These are phyloP conservation scores for Zopfia rhizophila DNA, from an alignment of 2,329 filamentous ascomycete genomes.

Conservation along the genomic window DNA sequence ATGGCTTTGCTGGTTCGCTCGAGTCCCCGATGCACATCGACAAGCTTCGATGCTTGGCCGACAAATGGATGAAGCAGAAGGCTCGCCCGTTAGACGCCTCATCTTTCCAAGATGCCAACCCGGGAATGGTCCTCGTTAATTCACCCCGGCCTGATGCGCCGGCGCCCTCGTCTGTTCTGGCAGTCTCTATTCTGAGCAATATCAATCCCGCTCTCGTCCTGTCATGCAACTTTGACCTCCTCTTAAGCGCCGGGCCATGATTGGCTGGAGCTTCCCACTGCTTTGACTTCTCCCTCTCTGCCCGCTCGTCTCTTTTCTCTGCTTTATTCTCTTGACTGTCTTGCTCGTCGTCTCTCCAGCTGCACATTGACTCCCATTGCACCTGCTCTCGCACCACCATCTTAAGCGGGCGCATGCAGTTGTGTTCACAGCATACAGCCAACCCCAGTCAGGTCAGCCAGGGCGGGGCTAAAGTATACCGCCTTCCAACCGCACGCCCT, in stretches of 20 bases:
- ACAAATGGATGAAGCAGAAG: conserved; percentile 39
- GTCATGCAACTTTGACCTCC: conserved; percentile 33
- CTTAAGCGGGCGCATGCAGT: conserved; percentile 56
- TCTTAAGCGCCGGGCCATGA: conserved; percentile 51
- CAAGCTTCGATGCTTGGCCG: conserved; percentile 31
- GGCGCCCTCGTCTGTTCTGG: conserved; percentile 32
- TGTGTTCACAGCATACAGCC: conserved; percentile 42
- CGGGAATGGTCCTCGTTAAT: conserved; percentile 35
- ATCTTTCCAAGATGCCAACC: no score
- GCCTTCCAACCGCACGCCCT: conserved; percentile 49
- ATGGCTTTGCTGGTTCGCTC: conserved; percentile 35
- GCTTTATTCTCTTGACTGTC: conserved; percentile 28
- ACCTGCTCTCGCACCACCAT: conserved; percentile 30
- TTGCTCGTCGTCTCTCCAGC: conserved; percentile 41
- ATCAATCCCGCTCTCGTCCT: conserved; percentile 42
- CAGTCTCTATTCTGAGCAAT: conserved; percentile 50
- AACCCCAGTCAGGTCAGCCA: conserved; percentile 49
- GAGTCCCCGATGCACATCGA: conserved; percentile 36
- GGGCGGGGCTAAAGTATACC: conserved; percentile 52
- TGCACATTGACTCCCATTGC: conserved; percentile 44
- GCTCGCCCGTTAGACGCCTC: conserved; percentile 49
- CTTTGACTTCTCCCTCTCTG: conserved; percentile 34
- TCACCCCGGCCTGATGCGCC: conserved; percentile 32
- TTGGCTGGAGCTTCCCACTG: conserved; percentile 43
- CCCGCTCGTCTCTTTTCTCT: conserved; percentile 41